Conservation (phyloP, 768 basidiomycete species). For the Bullera alba region DNA sequence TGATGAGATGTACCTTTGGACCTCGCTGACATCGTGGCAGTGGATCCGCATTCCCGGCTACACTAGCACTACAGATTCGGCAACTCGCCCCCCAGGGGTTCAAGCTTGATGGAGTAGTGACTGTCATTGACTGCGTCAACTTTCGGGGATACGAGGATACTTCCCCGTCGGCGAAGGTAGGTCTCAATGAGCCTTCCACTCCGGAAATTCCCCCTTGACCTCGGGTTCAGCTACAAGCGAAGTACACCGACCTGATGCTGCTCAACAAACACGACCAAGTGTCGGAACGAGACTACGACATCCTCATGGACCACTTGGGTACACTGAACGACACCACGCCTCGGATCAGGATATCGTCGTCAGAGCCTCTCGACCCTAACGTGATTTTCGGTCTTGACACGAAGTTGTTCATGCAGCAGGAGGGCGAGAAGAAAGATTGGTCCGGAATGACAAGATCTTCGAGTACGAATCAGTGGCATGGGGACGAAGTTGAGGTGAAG, state of each 20-base stretch:
- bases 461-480: slow-evolving; percentile 49
- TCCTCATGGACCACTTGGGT: slow-evolving; percentile 76
- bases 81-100: slow-evolving; percentile 79
- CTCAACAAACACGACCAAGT: slow-evolving; percentile 89
- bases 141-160: slow-evolving; percentile 89
- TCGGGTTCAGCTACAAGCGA: slow-evolving; percentile 54
- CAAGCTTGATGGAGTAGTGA: slow-evolving; percentile 80
- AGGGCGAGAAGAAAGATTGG: slow-evolving; percentile 28
- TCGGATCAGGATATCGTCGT: slow-evolving; percentile 59
- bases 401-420: slow-evolving; percentile 55
- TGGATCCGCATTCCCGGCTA: slow-evolving; percentile 92
- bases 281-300: slow-evolving; percentile 68
- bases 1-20: background rate
- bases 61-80: slow-evolving; percentile 86
- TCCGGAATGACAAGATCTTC: slow-evolving; percentile 1
- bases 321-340: slow-evolving; percentile 87
- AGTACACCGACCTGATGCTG: slow-evolving; percentile 84
- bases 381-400: slow-evolving; percentile 86
- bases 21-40: slow-evolving; percentile 46
- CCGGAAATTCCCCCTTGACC: background rate
- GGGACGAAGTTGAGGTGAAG: slow-evolving; percentile 79
- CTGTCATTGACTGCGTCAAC: slow-evolving; percentile 70
- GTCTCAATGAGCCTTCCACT: slow-evolving; percentile 2
- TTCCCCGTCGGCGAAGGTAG: slow-evolving; percentile 84
- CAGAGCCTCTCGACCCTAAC: slow-evolving; percentile 60